Evolutionary conservation across 352 stramenopile genomes (phyloP), one percentile per base, ranked within the genome.

Genomic region (Plasmopara halstedii): DNA sequence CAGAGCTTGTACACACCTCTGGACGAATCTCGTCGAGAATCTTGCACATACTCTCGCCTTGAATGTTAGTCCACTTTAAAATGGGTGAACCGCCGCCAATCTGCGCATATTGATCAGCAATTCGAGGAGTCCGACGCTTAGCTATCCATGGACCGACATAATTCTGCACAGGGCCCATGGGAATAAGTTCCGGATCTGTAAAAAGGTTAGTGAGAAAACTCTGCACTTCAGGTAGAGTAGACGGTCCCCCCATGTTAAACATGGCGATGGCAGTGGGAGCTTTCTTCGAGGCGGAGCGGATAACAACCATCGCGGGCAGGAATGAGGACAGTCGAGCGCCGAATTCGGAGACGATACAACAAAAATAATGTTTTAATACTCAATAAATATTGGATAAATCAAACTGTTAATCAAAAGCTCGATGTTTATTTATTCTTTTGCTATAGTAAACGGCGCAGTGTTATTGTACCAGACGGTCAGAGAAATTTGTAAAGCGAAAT

Each of bases 181-280:
- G 93, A 64, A 99, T 99, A 61, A 99, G 98, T 62, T 99, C 96
- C 4, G 92, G 88, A 73, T 99, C 96, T 29, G 84, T 89, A 75
- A 99, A 99, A 29, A 99, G 80, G 69, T 99, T 98, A 50, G 95
- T 98, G 35, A 99, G 77, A 69, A 99, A 99, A 67, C 71, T 73
- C 80, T 98, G 85, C 29, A 98, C 95, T 57, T 99, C 94, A 29
- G 92, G 65, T 7, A 90, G 64, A 13, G 82, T 96, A 49, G 95
- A 95, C 7, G 96, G 96, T 1, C 96, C 96, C 51, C 96, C 96
- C 65, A 99, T 95, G 77, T 99, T 99, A 42, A 99, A 78, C 58
- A 99, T 93, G 46, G 77, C 76, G 44, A 91, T 70, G 26, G 74
- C 76, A n/a, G 80, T 91, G 43, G 67, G 61, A 21, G 64, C 62